These are phyloP conservation scores for Alternaria burnsii DNA, from an alignment of 2,329 filamentous ascomycete species.

Conservation along the genomic window DNA sequence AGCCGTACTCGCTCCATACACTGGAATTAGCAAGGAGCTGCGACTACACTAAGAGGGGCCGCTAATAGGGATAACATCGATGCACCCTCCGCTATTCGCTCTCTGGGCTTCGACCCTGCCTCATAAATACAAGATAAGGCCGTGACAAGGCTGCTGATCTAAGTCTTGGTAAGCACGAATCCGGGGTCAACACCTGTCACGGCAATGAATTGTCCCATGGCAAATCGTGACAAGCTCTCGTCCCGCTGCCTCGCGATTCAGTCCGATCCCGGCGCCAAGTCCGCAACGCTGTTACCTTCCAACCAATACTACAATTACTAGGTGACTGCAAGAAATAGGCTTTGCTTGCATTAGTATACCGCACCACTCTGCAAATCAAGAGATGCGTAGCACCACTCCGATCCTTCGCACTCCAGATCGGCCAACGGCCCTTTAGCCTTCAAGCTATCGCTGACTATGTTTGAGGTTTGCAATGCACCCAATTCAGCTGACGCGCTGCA, in stretches of 20 bases:
- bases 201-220: conserved; percentile 16
- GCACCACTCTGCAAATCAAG: no score
- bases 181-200: conserved; percentile 21
- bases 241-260: conserved; percentile 21
- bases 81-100: not conserved
- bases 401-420: not conserved
- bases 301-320: conserved; percentile 14
- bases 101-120: not conserved
- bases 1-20: conserved; percentile 12
- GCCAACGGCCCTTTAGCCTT: conserved; percentile 1
- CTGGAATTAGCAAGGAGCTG: conserved; percentile 17
- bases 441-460: not conserved
- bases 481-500: conserved; percentile 3
- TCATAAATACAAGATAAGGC: conserved; percentile 11
- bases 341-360: no score
- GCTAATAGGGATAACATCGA: not conserved
- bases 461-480: not conserved
- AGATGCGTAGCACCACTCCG: no score
- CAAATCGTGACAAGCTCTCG: conserved; percentile 14
- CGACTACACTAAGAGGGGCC: conserved; percentile 5
- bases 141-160: conserved; percentile 25
- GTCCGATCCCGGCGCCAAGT: conserved; percentile 7
- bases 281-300: conserved; percentile 3
- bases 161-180: conserved; percentile 28
- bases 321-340: not conserved